Conservation (phyloP, 2,329 filamentous ascomycete species). For the Cryphonectria parasitica region DNA sequence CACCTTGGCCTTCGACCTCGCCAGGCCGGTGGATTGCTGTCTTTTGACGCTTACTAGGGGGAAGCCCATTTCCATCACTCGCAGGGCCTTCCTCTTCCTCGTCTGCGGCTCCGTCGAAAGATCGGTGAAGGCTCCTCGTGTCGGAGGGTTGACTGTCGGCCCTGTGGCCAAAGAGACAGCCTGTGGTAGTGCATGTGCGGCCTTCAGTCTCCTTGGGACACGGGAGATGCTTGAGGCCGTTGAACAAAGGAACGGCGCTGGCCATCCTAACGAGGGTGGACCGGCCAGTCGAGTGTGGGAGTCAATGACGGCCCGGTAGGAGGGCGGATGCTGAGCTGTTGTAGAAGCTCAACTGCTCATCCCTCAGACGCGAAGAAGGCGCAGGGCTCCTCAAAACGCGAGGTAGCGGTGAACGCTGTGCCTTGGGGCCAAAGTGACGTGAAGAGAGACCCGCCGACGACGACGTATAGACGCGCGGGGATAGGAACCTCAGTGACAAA, state of each 20-base stretch:
- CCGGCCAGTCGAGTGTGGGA: not conserved
- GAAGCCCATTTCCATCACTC: not conserved
- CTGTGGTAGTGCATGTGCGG: constrained; percentile 22
- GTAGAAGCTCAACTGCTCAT: not conserved
- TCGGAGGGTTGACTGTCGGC: not conserved
- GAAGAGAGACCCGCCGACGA: not conserved
- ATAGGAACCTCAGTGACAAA: not conserved
- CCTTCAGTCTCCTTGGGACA: constrained; percentile 28
- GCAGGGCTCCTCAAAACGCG: not conserved
- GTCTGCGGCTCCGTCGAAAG: constrained; percentile 20
- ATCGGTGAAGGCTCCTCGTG: not conserved
- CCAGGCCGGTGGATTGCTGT: not conserved
- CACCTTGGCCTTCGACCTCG: not conserved
- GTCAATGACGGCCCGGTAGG: not conserved
- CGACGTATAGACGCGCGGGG: constrained; percentile 10
- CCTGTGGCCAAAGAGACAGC: constrained; percentile 29
- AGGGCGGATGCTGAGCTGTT: not conserved
- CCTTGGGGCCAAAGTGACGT: not conserved
- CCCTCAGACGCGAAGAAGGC: not conserved
- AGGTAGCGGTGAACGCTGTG: not conserved
- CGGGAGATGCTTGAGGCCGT: constrained; percentile 28
- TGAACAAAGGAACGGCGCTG: constrained; percentile 28
- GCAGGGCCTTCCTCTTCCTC: not conserved
- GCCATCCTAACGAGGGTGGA: not conserved
- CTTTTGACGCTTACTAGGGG: constrained; percentile 14